These are phyloP conservation scores for Selaginella moellendorffii DNA, from an alignment of 75 land plant species.

Conservation along the genomic window DNA sequence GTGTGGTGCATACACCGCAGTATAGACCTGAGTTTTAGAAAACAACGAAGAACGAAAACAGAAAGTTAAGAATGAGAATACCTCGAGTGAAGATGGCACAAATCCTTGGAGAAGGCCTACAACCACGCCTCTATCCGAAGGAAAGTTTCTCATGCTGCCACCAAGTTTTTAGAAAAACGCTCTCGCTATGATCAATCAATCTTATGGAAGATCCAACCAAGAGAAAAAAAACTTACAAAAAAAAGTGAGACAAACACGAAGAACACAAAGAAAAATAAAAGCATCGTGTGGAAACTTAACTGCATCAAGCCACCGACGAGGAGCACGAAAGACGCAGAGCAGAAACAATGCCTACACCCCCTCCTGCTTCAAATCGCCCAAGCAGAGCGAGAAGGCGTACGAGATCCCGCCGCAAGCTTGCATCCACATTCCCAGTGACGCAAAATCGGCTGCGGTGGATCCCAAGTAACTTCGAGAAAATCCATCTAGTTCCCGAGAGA, in stretches of 20 bases:
- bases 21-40: background rate
- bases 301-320: background rate
- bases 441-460: background rate
- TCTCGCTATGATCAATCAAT: slow-evolving; percentile 14
- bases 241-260: background rate
- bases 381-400: background rate
- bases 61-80: no score
- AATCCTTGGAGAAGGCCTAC: slow-evolving; percentile 90
- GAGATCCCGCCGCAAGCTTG: background rate
- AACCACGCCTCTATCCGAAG: slow-evolving; percentile 66
- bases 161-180: background rate
- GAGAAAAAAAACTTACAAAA: background rate
- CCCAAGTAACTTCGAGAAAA: no score
- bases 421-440: background rate
- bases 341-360: background rate
- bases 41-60: no score
- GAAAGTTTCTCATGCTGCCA: slow-evolving; percentile 44
- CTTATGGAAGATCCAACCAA: background rate
- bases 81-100: slow-evolving; percentile 60
- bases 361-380: background rate
- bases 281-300: slow-evolving; percentile 2
- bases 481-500: no score
- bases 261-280: background rate
- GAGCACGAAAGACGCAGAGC: background rate
- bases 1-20: background rate